Evolutionary conservation across 1,284 basidiomycete genomes (phyloP).

Genomic region (Ustilago hordei): DNA sequence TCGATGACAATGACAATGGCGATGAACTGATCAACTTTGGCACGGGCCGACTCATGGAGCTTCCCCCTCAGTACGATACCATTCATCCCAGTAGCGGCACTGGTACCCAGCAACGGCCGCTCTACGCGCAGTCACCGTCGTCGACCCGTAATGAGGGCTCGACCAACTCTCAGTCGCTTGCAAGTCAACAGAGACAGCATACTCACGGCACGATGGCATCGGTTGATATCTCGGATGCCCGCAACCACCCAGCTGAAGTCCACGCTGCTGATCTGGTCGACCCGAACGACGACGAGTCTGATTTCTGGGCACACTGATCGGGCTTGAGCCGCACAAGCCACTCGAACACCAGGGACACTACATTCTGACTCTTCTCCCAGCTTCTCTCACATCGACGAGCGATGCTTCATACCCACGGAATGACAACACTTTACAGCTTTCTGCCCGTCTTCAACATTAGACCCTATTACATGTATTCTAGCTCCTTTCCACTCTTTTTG

Average conservation of each 20-base stretch:
- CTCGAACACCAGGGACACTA: neutral
- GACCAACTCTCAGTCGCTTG: slow-evolving; percentile 4
- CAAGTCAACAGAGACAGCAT: slow-evolving; percentile 13
- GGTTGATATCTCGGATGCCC: slow-evolving; percentile 36
- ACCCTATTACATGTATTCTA: slow-evolving; percentile 6
- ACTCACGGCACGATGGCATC: slow-evolving; percentile 21
- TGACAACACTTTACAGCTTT: neutral
- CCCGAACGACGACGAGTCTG: slow-evolving; percentile 45
- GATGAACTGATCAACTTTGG: slow-evolving; percentile 38
- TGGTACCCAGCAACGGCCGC: slow-evolving; percentile 14
- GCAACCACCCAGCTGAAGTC: slow-evolving; percentile 24
- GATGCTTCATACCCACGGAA: slow-evolving; percentile 11
- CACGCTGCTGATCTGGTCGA: slow-evolving; percentile 47
- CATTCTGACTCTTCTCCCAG: neutral
- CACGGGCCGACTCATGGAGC: slow-evolving; percentile 42
- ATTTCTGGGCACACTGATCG: slow-evolving; percentile 41
- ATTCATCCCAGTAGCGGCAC: slow-evolving; percentile 32
- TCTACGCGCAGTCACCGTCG: neutral
- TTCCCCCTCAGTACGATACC: slow-evolving; percentile 60
- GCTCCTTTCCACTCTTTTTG: slow-evolving; percentile 4
- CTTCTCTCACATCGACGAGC: neutral
- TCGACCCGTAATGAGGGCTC: slow-evolving; percentile 3
- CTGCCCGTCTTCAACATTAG: neutral
- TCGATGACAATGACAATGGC: slow-evolving; percentile 58
- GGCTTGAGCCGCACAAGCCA: neutral